phyloP scores from a whole-genome alignment of 305 asterid species.

The Fraxinus albicans region DNA sequence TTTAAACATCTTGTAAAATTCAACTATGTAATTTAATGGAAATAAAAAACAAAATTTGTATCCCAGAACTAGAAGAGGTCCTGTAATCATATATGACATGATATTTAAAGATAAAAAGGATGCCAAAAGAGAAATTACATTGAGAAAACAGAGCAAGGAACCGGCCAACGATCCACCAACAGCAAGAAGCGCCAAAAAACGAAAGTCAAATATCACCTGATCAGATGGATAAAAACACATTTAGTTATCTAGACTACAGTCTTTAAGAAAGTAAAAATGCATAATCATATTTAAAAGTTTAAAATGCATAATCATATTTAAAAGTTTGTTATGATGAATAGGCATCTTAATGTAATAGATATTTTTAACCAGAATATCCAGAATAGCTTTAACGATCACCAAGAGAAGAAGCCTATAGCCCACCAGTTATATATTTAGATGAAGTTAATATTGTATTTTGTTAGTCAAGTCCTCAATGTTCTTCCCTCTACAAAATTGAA shows the following conservation, averaged over 20 bases:
- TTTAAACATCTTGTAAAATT: not conserved
- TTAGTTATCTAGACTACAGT: not conserved
- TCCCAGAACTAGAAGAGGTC: not conserved
- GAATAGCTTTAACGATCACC: not conserved
- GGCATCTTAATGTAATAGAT: not conserved
- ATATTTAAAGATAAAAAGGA: not conserved
- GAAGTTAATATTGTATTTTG: not conserved
- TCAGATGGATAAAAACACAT: not conserved
- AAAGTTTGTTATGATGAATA: not conserved
- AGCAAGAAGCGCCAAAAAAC: slow-evolving; percentile 83
- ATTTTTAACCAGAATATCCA: not conserved
- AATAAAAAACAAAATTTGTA: not conserved
- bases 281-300: not conserved
- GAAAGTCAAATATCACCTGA: slow-evolving; percentile 77
- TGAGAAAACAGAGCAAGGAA: slow-evolving; percentile 83
- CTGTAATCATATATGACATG: not conserved
- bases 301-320: not conserved
- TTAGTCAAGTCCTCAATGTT: not conserved
- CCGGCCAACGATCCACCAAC: slow-evolving; percentile 86
- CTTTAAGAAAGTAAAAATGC: not conserved
- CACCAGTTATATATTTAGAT: not conserved
- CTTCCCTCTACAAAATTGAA: not conserved
- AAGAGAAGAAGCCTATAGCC: too few species aligned
- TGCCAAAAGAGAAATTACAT: slow-evolving; percentile 43
- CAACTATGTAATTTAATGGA: not conserved